A percentile compares a stretch with the other conserved stretches of the same genome.
phyloP scores from a whole-genome alignment of 495 filamentous ascomycete species.

The Daldinia grandis region DNA sequence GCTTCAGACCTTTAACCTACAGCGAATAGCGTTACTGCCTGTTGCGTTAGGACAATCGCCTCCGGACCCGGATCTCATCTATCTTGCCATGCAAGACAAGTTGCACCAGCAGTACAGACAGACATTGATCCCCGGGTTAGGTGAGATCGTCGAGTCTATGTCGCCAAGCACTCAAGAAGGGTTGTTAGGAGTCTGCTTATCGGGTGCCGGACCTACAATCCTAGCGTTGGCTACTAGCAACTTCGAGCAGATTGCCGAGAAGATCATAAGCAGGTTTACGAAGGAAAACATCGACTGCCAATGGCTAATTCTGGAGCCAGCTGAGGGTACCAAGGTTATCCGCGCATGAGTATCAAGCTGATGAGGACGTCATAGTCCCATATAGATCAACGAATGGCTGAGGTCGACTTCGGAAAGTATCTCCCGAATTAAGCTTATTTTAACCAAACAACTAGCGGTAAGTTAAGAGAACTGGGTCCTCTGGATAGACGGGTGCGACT shows the following conservation, averaged over 20 bases:
- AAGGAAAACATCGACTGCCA: conserved; percentile 77
- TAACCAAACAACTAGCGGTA: conserved; percentile 5
- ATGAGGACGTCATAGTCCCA: conserved; percentile 4
- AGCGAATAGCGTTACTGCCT: conserved; percentile 87
- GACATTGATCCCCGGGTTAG: conserved; percentile 86
- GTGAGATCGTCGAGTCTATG: conserved; percentile 87
- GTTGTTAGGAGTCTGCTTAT: conserved; percentile 89
- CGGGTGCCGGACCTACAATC: conserved; percentile 93
- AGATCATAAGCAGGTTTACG: conserved; percentile 74
- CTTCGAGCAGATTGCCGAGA: conserved; percentile 82
- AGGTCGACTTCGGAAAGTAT: background rate
- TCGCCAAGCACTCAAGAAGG: conserved; percentile 85
- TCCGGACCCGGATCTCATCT: conserved; percentile 92
- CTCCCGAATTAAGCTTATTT: conserved; percentile 18
- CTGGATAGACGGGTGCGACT: conserved; percentile 10
- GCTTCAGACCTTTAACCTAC: conserved; percentile 85
- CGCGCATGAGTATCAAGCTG: background rate
- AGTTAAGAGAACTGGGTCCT: background rate
- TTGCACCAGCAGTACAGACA: conserved; percentile 94
- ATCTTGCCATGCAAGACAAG: conserved; percentile 96
- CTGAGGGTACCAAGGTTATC: conserved; percentile 78
- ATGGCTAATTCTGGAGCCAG: conserved; percentile 89
- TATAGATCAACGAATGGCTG: conserved; percentile 11
- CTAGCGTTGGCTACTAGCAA: conserved; percentile 87
- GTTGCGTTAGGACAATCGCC: conserved; percentile 85